Conservation (phyloP, 345 rosid species). For the Melastoma malabathricum region DNA sequence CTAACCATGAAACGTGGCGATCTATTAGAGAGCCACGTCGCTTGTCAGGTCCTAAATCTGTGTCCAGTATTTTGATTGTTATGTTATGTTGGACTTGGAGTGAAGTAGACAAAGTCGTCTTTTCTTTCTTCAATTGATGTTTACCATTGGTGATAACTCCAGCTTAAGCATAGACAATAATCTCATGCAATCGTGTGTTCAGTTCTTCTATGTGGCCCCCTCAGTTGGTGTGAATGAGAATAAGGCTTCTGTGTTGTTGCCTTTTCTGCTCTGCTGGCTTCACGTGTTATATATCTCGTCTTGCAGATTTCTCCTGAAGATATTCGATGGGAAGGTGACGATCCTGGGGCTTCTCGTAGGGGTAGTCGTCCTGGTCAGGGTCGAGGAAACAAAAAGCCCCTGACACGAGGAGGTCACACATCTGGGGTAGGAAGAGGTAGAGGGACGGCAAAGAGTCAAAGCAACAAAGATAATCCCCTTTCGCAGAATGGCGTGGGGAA, state of each 20-base stretch:
- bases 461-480: slow-evolving; percentile 38
- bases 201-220: too few species aligned
- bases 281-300: neutral
- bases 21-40: too few species aligned
- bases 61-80: too few species aligned
- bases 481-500: slow-evolving; percentile 60
- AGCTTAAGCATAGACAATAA: too few species aligned
- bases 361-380: slow-evolving; percentile 73
- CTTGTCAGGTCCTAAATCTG: too few species aligned
- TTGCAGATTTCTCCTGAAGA: slow-evolving; percentile 77
- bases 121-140: too few species aligned
- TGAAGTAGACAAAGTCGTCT: too few species aligned
- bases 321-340: slow-evolving; percentile 81
- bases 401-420: slow-evolving; percentile 51
- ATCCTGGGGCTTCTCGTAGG: slow-evolving; percentile 53
- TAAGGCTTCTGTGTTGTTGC: neutral
- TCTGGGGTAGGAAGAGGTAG: slow-evolving; percentile 69
- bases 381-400: slow-evolving; percentile 55
- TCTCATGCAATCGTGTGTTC: too few species aligned
- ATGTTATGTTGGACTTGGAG: too few species aligned
- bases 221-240: too few species aligned
- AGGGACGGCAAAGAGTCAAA: slow-evolving; percentile 40
- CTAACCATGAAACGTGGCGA: too few species aligned
- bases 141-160: too few species aligned
- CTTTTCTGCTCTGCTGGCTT: neutral